phyloP scores from a whole-genome alignment of 169 alveolate species.

The Besnoitia besnoiti region DNA sequence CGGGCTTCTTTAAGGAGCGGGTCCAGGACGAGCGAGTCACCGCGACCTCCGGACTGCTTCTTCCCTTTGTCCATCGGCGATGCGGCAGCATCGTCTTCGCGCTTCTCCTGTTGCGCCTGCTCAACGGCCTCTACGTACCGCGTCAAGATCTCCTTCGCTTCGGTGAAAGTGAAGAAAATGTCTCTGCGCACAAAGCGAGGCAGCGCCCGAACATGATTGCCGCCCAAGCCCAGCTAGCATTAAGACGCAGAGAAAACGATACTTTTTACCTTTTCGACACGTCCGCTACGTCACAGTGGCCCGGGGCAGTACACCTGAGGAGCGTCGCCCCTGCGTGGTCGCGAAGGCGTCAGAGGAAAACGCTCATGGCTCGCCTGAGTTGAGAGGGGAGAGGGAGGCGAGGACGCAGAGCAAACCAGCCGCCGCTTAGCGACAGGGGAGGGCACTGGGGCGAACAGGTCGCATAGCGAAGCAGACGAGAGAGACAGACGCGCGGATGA shows the following conservation, averaged over 20 bases:
- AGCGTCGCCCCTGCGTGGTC: no score
- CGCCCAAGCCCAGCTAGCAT: neutral
- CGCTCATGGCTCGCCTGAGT: no score
- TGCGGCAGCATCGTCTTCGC: neutral
- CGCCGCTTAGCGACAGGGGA: neutral
- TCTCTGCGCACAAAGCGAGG: constrained; percentile 15
- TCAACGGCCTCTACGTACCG: constrained; percentile 15
- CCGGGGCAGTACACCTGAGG: no score
- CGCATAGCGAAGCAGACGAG: neutral
- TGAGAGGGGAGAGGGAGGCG: no score
- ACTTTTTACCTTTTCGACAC: no score
- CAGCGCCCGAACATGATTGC: neutral
- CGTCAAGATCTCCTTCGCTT: constrained; percentile 31
- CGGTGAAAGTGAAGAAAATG: constrained; percentile 37
- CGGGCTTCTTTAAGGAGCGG: neutral
- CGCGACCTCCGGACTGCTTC: neutral
- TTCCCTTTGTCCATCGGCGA: neutral
- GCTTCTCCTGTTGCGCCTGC: constrained; percentile 4
- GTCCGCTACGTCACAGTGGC: no score
- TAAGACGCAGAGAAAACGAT: no score
- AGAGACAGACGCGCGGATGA: neutral
- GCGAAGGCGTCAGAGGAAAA: no score
- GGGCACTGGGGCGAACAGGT: neutral
- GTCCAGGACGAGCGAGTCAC: neutral
- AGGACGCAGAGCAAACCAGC: no score